Evolutionary conservation across 73 alveolate genomes (phyloP).

Genomic region (Tetrahymena borealis): DNA sequence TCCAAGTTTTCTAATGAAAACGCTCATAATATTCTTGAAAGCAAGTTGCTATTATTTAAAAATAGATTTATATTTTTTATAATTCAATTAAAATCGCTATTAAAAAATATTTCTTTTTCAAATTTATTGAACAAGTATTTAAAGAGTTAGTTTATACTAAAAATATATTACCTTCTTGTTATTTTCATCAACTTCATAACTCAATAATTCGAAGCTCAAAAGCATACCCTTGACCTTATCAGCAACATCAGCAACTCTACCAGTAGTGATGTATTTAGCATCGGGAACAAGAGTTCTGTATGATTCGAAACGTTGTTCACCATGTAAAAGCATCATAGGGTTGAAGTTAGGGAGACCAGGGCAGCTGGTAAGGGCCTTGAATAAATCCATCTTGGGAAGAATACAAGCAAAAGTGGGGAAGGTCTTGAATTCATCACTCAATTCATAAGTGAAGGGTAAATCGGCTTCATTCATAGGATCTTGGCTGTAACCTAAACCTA

Average conservation of each 20-base stretch:
- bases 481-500: constrained; percentile 59
- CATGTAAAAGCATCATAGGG: constrained; percentile 89
- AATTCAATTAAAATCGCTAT: background rate
- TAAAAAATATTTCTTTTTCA: background rate
- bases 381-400: constrained; percentile 44
- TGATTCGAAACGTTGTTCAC: constrained; percentile 66
- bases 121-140: background rate
- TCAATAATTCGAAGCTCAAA: constrained; percentile 29
- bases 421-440: constrained; percentile 50
- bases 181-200: constrained; percentile 22
- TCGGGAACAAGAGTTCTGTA: constrained; percentile 56
- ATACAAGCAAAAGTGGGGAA: constrained; percentile 68
- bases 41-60: background rate
- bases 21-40: background rate
- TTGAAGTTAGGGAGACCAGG: constrained; percentile 82
- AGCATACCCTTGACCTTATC: constrained; percentile 82
- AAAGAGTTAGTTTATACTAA: background rate
- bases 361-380: constrained; percentile 49
- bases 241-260: constrained; percentile 54
- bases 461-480: constrained; percentile 73
- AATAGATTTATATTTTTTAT: background rate
- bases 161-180: background rate
- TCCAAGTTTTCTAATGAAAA: constrained; percentile 77
- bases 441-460: constrained; percentile 68
- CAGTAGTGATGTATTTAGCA: constrained; percentile 25